Evolutionary conservation across 2,329 filamentous ascomycete genomes (phyloP), one percentile per base, ranked within the genome.

Genomic region (Aotearoamyces nothofagi): DNA sequence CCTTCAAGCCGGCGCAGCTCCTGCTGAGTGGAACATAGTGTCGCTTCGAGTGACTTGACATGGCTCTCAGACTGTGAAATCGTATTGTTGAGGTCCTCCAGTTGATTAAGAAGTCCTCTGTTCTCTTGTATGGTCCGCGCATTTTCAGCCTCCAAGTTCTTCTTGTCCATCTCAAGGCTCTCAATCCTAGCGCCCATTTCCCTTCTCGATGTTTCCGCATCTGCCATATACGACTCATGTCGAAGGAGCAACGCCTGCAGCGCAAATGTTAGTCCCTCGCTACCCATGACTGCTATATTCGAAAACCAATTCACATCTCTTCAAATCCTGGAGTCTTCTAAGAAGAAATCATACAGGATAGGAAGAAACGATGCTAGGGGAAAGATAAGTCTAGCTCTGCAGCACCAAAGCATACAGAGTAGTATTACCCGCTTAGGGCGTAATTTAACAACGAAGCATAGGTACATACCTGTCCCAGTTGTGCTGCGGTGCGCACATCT

Each of bases 221-320:
- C 83, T 42, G 77, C 77, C 66, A 94, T 87, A 55, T 92, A 94
- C 34, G 80, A 74, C 61, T 96, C 86, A 67, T 98, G 86, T 45
- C 87, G 78, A 39, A 78, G 73, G 23, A 98, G 71, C 32, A 98
- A 66, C 35, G 84, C 84, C 90, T 96, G 74, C 34, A 78, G 55
- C 30, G 67, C 60, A 55, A 71, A 79, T 30, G 73, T 92, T 56
- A 92, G 78, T 58, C 65, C n/a, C n/a, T n/a, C n/a, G n/a, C n/a
- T n/a, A n/a, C n/a, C n/a, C n/a, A n/a, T n/a, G n/a, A n/a, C n/a
- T n/a, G n/a, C n/a, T n/a, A n/a, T n/a, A n/a, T n/a, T n/a, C n/a
- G n/a, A n/a, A n/a, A n/a, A n/a, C n/a, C n/a, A n/a, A n/a, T n/a
- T n/a, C n/a, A n/a, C n/a, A n/a, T n/a, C 7, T 20, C 19, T 20